Evolutionary conservation across 2,329 filamentous ascomycete genomes (phyloP).

Genomic region (Juglanconis sp.): DNA sequence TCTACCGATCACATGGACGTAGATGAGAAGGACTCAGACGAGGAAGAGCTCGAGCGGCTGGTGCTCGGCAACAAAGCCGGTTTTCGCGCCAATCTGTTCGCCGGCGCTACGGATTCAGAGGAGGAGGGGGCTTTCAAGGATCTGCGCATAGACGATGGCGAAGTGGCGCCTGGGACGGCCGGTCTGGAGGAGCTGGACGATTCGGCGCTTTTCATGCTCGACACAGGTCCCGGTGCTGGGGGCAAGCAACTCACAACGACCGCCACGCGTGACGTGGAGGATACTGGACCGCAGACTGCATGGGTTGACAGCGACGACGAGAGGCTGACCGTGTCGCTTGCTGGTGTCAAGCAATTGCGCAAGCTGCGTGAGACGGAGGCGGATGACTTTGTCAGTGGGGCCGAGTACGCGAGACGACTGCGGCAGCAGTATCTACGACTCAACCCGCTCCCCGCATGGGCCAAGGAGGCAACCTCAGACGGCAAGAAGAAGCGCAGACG

Average conservation of each 20-base stretch:
- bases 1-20: constrained; percentile 26
- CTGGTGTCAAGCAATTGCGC: constrained; percentile 68
- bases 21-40: constrained; percentile 72
- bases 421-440: constrained; percentile 69
- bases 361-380: constrained; percentile 78
- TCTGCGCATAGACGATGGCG: constrained; percentile 27
- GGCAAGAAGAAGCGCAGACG: constrained; percentile 49
- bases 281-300: constrained; percentile 48
- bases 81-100: constrained; percentile 72
- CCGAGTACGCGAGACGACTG: constrained; percentile 78
- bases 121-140: constrained; percentile 35
- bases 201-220: constrained; percentile 80
- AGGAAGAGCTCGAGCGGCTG: constrained; percentile 81
- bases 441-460: constrained; percentile 61
- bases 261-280: constrained; percentile 17
- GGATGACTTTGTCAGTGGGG: constrained; percentile 83
- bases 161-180: constrained; percentile 12
- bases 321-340: constrained; percentile 76
- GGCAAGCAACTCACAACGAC: constrained; percentile 30
- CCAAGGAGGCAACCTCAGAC: constrained; percentile 43
- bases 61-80: constrained; percentile 85
- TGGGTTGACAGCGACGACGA: constrained; percentile 99
- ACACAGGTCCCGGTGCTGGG: constrained; percentile 55
- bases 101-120: constrained; percentile 40
- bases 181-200: constrained; percentile 57